Evolutionary conservation across 2,329 filamentous ascomycete genomes (phyloP), one percentile per base, ranked within the genome.

Genomic region (Talaromyces sp.): DNA sequence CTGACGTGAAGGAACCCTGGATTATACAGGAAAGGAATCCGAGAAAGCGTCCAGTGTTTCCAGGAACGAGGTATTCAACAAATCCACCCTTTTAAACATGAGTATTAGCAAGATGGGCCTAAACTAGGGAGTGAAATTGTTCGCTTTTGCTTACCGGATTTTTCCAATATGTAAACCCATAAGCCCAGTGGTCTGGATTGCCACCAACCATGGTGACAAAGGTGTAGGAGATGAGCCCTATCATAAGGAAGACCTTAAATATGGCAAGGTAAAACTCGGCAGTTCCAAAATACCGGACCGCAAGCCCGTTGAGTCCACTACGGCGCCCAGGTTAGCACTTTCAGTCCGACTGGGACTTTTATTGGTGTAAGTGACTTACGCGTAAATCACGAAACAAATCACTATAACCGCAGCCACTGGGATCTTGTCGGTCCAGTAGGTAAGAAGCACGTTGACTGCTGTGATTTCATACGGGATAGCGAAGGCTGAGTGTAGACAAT

Each of bases 1-100:
- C 57, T 60, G 70, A 76, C 61, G 89, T 89, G 67, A 92, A 92
- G 5, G 87, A 88, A 1, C 89, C 88, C 36, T 86, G 89, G 68
- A 90, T 84, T 58, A 91, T 83, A 61, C 85, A 86, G 10, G 82
- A 84, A 86, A 87, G 89, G 74, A 87, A 83, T 28, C 78, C 83
- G 40, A 85, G 72, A 74, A 87, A 87, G 59, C 78, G 75, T 30
- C 84, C 84, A 40, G 74, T 67, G 53, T 70, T 57, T 3, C 80
- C 81, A 0, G 68, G 67, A 2, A 65, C 66, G 44, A 79, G 73
- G 65, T 80, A 80, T 3, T 75, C 67, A 12, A 72, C 78, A 70
- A 85, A 85, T 16, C 83, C 82, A 51, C 86, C 86, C 57, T 60
- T 60, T 59, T 5, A 55, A 28, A 31, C 3, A 30, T 16, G 6